These are phyloP conservation scores for Stephania yunnanensis DNA, from an alignment of 164 flowering plant species.

Conservation along the genomic window DNA sequence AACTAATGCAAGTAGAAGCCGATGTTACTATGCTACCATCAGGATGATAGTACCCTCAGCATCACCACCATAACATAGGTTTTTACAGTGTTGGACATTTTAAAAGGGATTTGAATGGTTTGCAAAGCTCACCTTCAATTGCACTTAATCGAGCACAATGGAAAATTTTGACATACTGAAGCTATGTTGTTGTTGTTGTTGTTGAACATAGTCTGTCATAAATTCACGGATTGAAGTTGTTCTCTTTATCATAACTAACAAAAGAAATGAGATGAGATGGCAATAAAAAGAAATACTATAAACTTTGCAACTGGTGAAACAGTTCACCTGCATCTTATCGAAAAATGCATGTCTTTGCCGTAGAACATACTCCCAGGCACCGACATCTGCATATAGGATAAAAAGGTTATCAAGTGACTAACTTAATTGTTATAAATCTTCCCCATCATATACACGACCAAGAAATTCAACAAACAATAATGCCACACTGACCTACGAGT, in stretches of 20 bases:
- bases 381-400: conserved; percentile 48
- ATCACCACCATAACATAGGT: not conserved
- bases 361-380: conserved; percentile 86
- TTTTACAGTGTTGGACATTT: too few species aligned
- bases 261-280: not conserved
- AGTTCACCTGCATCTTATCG: conserved; percentile 83
- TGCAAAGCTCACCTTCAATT: too few species aligned
- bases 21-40: not conserved
- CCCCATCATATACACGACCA: not conserved
- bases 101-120: too few species aligned
- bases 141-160: too few species aligned
- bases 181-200: too few species aligned
- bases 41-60: not conserved
- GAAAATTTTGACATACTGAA: too few species aligned
- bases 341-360: conserved; percentile 82
- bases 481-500: not conserved
- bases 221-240: not conserved
- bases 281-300: not conserved
- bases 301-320: not conserved
- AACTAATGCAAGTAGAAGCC: not conserved
- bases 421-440: not conserved
- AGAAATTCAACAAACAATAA: not conserved
- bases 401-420: not conserved
- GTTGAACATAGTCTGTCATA: not conserved
- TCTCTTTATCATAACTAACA: not conserved